These are phyloP conservation scores for Microdochium paspali DNA, from an alignment of 2,329 filamentous ascomycete genomes.

Conservation along the genomic window DNA sequence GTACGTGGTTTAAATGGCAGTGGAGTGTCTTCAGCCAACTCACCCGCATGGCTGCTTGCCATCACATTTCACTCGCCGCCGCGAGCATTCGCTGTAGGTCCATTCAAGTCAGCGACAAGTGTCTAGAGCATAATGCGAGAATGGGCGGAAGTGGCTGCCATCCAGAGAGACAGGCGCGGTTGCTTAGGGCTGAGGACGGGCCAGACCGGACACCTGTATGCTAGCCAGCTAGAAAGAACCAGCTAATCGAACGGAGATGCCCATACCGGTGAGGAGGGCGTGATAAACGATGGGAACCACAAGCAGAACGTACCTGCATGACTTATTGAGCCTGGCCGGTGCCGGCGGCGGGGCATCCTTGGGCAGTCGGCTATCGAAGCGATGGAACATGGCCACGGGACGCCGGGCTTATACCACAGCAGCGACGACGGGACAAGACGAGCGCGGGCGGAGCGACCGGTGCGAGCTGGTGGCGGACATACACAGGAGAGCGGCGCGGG, in stretches of 20 bases:
- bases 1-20: too few relatives aligned
- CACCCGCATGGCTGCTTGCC: slow-evolving; percentile 21
- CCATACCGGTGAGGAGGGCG: too few relatives aligned
- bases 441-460: background rate
- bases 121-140: too few relatives aligned
- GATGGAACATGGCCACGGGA: background rate
- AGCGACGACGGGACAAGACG: background rate
- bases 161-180: too few relatives aligned
- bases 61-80: slow-evolving; percentile 27
- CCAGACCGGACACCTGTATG: too few relatives aligned
- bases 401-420: background rate
- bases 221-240: too few relatives aligned
- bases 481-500: background rate
- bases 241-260: too few relatives aligned
- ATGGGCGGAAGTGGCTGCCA: too few relatives aligned
- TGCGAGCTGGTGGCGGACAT: background rate
- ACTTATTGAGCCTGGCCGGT: background rate
- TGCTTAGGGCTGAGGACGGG: too few relatives aligned
- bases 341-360: background rate
- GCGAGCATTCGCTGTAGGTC: slow-evolving; percentile 10
- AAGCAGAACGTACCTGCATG: background rate
- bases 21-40: too few relatives aligned
- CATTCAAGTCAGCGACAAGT: background rate
- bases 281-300: too few relatives aligned
- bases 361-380: background rate